Conservation (phyloP, 2,329 filamentous ascomycete species). For the Fusarium palustre region DNA sequence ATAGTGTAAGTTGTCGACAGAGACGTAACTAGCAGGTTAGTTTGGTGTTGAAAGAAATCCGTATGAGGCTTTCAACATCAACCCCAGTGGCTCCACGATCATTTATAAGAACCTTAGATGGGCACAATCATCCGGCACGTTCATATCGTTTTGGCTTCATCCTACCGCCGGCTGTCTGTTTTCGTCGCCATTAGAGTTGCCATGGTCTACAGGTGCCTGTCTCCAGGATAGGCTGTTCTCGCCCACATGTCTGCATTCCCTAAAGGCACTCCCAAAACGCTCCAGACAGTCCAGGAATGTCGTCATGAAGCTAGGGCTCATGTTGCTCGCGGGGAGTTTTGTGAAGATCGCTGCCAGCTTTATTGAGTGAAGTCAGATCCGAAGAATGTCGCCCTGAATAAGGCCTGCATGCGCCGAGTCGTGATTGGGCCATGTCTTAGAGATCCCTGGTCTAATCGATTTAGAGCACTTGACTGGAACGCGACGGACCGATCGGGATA, state of each 20-base stretch:
- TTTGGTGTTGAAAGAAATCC: conserved; percentile 15
- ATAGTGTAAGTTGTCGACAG: conserved; percentile 34
- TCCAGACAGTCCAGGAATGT: conserved; percentile 31
- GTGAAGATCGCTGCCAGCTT: conserved; percentile 10
- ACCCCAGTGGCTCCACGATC: neutral
- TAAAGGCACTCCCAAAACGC: conserved; percentile 10
- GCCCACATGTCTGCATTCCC: conserved; percentile 34
- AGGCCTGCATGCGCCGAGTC: conserved; percentile 14
- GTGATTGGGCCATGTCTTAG: conserved; percentile 23
- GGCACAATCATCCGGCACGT: neutral
- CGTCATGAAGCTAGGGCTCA: conserved; percentile 24
- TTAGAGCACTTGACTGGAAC: conserved; percentile 33
- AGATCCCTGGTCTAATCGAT: conserved; percentile 13
- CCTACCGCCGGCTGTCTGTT: conserved; percentile 21
- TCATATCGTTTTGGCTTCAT: conserved; percentile 24
- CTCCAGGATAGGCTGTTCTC: conserved; percentile 25
- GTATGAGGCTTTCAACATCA: neutral
- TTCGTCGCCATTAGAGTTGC: conserved; percentile 35
- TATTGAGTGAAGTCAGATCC: conserved; percentile 15
- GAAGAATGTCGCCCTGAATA: conserved; percentile 36
- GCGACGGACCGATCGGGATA: conserved; percentile 33
- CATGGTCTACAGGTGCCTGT: conserved; percentile 14
- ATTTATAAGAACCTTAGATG: conserved; percentile 28
- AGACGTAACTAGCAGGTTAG: conserved; percentile 27
- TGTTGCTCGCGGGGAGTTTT: neutral